These are phyloP conservation scores for Linnemannia elongata DNA, from an alignment of 192 early-diverging fungal species.

Conservation along the genomic window DNA sequence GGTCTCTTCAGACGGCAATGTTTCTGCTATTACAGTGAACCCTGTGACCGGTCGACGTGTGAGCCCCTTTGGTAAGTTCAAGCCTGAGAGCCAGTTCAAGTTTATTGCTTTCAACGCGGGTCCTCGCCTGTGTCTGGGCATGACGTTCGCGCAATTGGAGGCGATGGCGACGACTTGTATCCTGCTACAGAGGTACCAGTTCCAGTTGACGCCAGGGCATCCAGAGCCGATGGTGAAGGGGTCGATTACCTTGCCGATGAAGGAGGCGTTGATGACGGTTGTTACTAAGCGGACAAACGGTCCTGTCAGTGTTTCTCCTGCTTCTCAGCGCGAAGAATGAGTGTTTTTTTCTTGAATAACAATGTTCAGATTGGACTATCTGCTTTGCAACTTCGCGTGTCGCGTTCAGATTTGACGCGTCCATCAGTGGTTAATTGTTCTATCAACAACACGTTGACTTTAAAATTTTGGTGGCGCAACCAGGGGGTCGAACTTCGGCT, in stretches of 20 bases:
- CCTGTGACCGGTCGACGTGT: background rate
- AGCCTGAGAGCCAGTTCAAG: conserved; percentile 55
- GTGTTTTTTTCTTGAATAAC: no score
- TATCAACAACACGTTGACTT: no score
- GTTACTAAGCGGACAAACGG: background rate
- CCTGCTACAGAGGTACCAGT: conserved; percentile 43
- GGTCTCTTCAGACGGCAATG: background rate
- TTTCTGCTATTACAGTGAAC: background rate
- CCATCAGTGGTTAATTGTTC: no score
- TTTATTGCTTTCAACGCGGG: conserved; percentile 71
- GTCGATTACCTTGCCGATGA: conserved; percentile 53
- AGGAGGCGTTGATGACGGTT: conserved; percentile 28
- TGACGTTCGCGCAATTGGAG: conserved; percentile 55
- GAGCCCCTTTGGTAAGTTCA: conserved; percentile 39
- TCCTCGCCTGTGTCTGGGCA: conserved; percentile 59
- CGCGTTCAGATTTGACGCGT: no score
- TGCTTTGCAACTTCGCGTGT: no score
- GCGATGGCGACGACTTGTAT: conserved; percentile 39
- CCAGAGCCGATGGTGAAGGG: conserved; percentile 3
- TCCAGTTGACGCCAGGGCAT: conserved; percentile 47
- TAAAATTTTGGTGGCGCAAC: no score
- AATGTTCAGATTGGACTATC: no score
- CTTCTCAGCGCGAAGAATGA: no score
- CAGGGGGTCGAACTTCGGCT: no score
- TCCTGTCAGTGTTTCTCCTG: background rate